Conservation (phyloP, 768 basidiomycete species). For the Pilatotrama ljubarskyi region DNA sequence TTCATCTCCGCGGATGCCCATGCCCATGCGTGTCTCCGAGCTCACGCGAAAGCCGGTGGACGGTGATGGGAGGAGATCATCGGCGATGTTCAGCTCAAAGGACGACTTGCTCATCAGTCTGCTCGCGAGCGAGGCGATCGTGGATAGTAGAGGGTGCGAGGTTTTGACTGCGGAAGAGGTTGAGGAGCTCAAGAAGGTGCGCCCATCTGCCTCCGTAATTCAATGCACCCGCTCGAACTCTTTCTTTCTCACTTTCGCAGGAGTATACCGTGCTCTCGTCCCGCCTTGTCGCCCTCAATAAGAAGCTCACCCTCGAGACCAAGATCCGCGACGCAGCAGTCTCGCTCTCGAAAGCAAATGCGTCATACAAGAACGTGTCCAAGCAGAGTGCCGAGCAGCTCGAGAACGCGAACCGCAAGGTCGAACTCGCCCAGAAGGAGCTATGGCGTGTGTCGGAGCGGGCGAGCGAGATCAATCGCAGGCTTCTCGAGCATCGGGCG, state of each 20-base stretch:
- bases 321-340: slow-evolving; percentile 87
- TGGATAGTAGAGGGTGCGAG: slow-evolving; percentile 84
- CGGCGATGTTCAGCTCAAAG: slow-evolving; percentile 53
- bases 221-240: slow-evolving; percentile 30
- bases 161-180: slow-evolving; percentile 75
- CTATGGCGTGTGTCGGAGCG: slow-evolving; percentile 67
- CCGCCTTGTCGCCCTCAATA: slow-evolving; percentile 63
- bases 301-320: slow-evolving; percentile 77
- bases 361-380: slow-evolving; percentile 53
- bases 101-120: slow-evolving; percentile 90
- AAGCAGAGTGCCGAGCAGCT: slow-evolving; percentile 73
- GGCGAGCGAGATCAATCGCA: slow-evolving; percentile 58
- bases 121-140: slow-evolving; percentile 88
- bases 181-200: slow-evolving; percentile 68
- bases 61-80: slow-evolving; percentile 43
- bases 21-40: slow-evolving; percentile 32
- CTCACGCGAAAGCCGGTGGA: slow-evolving; percentile 38
- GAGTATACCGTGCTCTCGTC: slow-evolving; percentile 73
- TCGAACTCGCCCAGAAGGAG: slow-evolving; percentile 70
- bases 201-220: slow-evolving; percentile 38
- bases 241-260: slow-evolving; percentile 39
- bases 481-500: slow-evolving; percentile 79
- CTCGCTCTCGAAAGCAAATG: slow-evolving; percentile 70
- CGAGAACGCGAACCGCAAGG: slow-evolving; percentile 69
- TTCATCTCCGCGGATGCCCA: slow-evolving; percentile 39